Conservation (phyloP, 805 yeast species). For the Wickerhamiella vanderwaltii region DNA sequence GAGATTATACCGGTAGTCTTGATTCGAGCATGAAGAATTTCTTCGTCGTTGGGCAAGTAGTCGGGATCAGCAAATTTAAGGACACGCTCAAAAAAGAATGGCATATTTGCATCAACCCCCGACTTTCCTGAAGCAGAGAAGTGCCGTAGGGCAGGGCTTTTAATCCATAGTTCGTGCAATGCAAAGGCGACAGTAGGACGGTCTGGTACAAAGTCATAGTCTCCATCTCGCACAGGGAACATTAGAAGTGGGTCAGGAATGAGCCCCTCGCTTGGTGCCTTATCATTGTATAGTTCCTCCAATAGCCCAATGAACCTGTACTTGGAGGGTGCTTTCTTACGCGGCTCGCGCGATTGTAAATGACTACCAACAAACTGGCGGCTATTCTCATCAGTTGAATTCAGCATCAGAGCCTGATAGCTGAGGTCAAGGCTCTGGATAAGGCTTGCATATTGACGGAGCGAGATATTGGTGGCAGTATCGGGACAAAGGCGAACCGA, state of each 20-base stretch:
- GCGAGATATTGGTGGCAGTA: conserved; percentile 2
- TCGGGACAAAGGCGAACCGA: conserved; percentile 36
- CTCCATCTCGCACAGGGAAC: conserved; percentile 18
- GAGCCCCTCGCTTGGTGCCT: background rate
- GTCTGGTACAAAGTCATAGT: background rate
- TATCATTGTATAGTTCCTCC: background rate
- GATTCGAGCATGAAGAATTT: conserved; percentile 79
- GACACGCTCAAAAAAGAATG: conserved; percentile 70
- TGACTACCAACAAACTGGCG: conserved; percentile 48
- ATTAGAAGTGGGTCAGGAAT: conserved; percentile 3
- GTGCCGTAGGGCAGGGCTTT: conserved; percentile 13
- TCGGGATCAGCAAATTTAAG: conserved; percentile 47
- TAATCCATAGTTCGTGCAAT: conserved; percentile 52
- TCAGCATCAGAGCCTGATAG: conserved; percentile 27
- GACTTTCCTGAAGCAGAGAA: conserved; percentile 32
- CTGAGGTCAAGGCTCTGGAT: conserved; percentile 17
- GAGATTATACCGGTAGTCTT: conserved; percentile 95
- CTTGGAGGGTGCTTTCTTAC: background rate
- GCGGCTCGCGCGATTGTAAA: conserved; percentile 23
- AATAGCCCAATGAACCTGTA: background rate
- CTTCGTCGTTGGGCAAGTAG: conserved; percentile 66
- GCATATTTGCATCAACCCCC: conserved; percentile 60
- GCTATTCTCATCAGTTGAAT: conserved; percentile 43
- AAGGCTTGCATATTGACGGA: conserved; percentile 4
- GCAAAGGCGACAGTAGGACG: conserved; percentile 42